Base-by-base conservation (phyloP, 192 early-diverging fungal species). In the Obelidium mucronatum region DNA sequence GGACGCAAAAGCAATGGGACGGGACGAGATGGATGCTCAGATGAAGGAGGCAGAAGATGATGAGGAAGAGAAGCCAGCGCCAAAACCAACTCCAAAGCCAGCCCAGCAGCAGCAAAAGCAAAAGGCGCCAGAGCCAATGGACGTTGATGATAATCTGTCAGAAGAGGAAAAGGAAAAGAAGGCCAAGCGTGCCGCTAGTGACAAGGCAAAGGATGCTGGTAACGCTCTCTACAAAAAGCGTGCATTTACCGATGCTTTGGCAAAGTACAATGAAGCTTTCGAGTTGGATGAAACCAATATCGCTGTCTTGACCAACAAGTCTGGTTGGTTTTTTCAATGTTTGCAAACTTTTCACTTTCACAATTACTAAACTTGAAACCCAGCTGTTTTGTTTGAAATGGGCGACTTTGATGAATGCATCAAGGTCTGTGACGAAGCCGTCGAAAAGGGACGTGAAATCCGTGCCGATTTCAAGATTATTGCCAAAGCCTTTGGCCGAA, bases 391-490 rank as follows among this genome's bases (percentile, higher is more conserved):
- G 73, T 99, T 94, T 87, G 97, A 98, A 85, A 92, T 95, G 87
- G 94, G 91, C 73, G 91, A 92, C 35, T 97, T 87, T 78, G 90
- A 96, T n/a, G 95, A 95, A 40, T 94, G 93, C 80, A 97, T 99
- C 82, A 91, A 96, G 82, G 87, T 89, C 8, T 97, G 94, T 78
- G 90, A 98, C 75, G 80, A 96, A 62, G 97, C 97, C 22, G 88
- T 98, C 68, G 97, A 98, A 17, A 86, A 85, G 70, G 97, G 97
- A 40, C 92, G 97, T 72, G 94, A 97, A 79, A 67, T 92, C 52
- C 92, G 93, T 33, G 93, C 91, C 42, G 97, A 97, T 69, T 99
- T 92, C 86, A 99, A 96, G 87, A 80, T 97, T 67, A 93, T 99
- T 81, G 94, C 95, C 68, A 98, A 94, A 86, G 96, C 95, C 24